A percentile compares a stretch with the other conserved stretches of the same genome.
phyloP scores from a whole-genome alignment of 441 rosid genomes.

The Brassica hybrid region DNA sequence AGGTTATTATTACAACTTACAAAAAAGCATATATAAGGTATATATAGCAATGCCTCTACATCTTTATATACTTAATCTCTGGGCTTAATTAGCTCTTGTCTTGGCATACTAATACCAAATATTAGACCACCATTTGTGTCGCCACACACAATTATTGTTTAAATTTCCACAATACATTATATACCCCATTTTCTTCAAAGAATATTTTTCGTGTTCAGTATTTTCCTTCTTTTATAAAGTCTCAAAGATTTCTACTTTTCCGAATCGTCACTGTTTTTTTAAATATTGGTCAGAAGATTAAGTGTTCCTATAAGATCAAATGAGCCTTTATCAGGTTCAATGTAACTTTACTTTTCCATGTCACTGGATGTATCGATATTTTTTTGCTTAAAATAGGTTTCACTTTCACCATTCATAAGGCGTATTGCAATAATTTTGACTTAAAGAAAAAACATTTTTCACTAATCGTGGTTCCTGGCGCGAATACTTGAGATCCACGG shows the following conservation, averaged over 20 bases:
- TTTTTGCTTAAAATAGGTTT: neutral
- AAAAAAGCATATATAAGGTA: constrained; percentile 17
- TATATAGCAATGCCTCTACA: constrained; percentile 21
- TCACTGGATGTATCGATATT: neutral
- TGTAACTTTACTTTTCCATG: neutral
- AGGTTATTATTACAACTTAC: constrained; percentile 33
- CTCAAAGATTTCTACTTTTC: constrained; percentile 1
- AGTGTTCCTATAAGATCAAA: neutral
- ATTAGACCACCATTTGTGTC: constrained; percentile 33
- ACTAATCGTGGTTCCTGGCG: neutral
- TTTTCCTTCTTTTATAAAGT: neutral
- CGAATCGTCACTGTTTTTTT: neutral
- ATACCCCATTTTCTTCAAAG: constrained; percentile 4
- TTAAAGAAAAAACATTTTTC: neutral
- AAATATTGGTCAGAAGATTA: neutral
- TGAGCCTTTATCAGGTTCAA: neutral
- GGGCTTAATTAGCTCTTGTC: constrained; percentile 7
- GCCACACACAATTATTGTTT: constrained; percentile 20
- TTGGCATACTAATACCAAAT: constrained; percentile 18
- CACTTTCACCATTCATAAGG: neutral
- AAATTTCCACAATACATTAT: neutral
- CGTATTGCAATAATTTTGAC: neutral
- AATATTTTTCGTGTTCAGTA: neutral
- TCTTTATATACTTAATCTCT: constrained; percentile 16
- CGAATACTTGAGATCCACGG: neutral